Evolutionary conservation across 192 early-diverging fungal species (phyloP), one percentile per base, ranked within the genome.

Genomic region (Radiomyces spectabilis): DNA sequence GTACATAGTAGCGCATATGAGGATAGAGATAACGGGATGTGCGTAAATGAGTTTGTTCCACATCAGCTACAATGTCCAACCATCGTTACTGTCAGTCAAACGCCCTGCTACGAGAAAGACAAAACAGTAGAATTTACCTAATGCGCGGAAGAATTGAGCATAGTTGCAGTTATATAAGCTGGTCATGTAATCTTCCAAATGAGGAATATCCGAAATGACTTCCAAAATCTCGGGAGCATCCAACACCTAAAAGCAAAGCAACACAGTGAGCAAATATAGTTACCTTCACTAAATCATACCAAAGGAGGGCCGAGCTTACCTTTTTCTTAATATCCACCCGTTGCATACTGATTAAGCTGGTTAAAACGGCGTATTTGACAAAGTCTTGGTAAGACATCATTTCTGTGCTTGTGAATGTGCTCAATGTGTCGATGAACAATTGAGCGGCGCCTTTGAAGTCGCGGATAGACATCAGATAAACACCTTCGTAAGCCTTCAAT

Each of bases 301-400:
- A n/a, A 21, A 21, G 5, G n/a, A 19, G 5, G 41, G 41, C n/a
- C 19, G n/a, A 21, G 44, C 53, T 19, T 69, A 93, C 94, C 82
- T 90, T 92, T 48, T 85, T 85, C 61, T 99, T 99, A 67, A 97
- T 87, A 34, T 98, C 95, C 4, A 93, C 85, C 33, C 97, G 83
- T 41, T 86, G 75, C 65, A 99, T 77, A 13, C 87, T 88, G 48
- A 99, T 69, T 10, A 87, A 83, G 27, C 88, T 89, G n/a, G 88
- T 84, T 19, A 98, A 69, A 0, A 93, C 88, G 6, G 92, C 85
- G 61, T 96, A 96, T 59, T 86, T 87, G 39, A 99, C 93, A 81
- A 97, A 99, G 21, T 97, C 94, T 44, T 88, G 84, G 66, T 96
- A 93, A 25, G 93, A 85, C 93, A 99, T 96, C 46, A 99, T 78